phyloP scores from a whole-genome alignment of 805 yeast genomes.

The Pichia paraexigua region DNA sequence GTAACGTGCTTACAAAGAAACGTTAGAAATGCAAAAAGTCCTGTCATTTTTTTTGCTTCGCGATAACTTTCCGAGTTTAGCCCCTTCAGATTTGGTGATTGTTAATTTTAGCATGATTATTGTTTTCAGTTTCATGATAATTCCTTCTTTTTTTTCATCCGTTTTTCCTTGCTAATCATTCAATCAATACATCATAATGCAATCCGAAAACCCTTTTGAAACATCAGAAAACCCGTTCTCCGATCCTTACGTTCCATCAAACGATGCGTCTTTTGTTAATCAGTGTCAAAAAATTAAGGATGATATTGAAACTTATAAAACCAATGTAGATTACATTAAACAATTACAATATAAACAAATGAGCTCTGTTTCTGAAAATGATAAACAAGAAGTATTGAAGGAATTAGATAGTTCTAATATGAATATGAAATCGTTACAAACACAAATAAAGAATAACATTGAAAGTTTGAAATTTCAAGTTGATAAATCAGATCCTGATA shows the following conservation, averaged over 20 bases:
- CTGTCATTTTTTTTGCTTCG: not conserved
- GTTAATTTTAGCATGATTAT: too few species aligned
- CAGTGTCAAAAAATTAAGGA: slow-evolving; percentile 5
- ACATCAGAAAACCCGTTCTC: slow-evolving; percentile 10
- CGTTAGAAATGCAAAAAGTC: too few species aligned
- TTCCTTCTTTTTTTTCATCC: too few species aligned
- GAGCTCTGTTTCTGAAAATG: slow-evolving; percentile 8
- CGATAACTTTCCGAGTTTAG: not conserved
- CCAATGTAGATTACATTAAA: slow-evolving; percentile 5
- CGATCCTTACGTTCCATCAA: slow-evolving; percentile 6
- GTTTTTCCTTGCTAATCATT: not conserved
- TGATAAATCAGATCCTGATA: slow-evolving; percentile 55
- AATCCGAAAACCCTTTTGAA: slow-evolving; percentile 8
- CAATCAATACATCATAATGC: slow-evolving; percentile 4
- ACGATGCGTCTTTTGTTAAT: not conserved
- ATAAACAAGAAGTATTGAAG: slow-evolving; percentile 2
- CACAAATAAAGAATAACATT: slow-evolving; percentile 53
- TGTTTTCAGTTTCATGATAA: not conserved
- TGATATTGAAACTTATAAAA: slow-evolving; percentile 6
- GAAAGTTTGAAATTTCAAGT: slow-evolving; percentile 62
- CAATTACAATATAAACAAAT: slow-evolving; percentile 12
- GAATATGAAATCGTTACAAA: slow-evolving; percentile 8
- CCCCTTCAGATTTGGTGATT: not conserved
- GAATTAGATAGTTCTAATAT: slow-evolving; percentile 9
- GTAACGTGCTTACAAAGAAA: too few species aligned